Percentiles rank a stretch among this genome's conserved stretches.
Conservation (phyloP, 2,329 filamentous ascomycete species). For the Lachnellula willkommii region DNA sequence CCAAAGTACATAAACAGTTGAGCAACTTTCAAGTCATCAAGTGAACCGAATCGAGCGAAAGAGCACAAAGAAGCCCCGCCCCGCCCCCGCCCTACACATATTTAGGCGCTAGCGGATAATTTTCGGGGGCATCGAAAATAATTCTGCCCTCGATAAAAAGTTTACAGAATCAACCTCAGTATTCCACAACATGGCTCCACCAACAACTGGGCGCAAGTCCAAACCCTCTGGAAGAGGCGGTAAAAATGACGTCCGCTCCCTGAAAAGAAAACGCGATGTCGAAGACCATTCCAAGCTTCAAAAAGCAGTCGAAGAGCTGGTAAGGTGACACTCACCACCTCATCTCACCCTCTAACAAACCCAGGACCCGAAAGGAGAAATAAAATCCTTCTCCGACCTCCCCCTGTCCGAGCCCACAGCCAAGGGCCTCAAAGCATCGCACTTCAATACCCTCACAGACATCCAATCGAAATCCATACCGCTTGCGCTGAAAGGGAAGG, state of each 20-base stretch:
- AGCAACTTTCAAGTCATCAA: too few relatives aligned
- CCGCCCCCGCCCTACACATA: not conserved
- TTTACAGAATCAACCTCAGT: conserved; percentile 7
- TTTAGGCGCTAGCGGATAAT: not conserved
- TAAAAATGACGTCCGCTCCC: conserved; percentile 15
- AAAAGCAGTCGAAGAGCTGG: conserved; percentile 29
- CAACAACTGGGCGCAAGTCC: conserved; percentile 18
- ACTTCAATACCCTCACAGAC: conserved; percentile 87
- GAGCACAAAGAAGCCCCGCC: too few relatives aligned
- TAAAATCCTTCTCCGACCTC: conserved; percentile 71
- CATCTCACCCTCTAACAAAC: conserved; percentile 8
- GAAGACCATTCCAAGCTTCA: conserved; percentile 29
- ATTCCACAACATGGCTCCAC: conserved; percentile 23
- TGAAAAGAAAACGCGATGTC: conserved; percentile 31
- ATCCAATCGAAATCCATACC: conserved; percentile 89
- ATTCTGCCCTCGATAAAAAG: not conserved
- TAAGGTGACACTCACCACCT: conserved; percentile 14
- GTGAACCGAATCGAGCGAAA: too few relatives aligned
- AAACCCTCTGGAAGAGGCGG: conserved; percentile 20
- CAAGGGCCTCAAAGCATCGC: conserved; percentile 73
- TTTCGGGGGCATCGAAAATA: not conserved
- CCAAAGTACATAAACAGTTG: not conserved
- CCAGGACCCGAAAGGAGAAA: conserved; percentile 30
- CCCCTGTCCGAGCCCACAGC: conserved; percentile 79
- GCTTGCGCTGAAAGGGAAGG: conserved; percentile 74